Base-by-base conservation (phyloP, 371 early-diverging fungal species). In the Apophysomyces trapeziformis region DNA sequence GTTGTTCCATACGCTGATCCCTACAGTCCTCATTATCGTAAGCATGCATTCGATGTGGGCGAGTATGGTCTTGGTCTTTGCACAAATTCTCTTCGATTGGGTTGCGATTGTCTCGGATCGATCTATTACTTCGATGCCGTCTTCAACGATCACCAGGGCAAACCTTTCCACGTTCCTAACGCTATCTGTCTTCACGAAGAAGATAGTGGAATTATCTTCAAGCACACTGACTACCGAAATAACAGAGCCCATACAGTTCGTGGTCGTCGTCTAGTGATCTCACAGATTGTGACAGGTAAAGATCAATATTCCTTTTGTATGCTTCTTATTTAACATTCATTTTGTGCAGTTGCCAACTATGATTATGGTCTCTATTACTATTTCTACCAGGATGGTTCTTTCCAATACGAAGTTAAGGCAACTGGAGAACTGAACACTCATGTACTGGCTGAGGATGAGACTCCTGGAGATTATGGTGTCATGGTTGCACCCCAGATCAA, bases 1-100 rank as follows among this genome's bases (percentile, higher is more conserved):
- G 81, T 83, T n/a, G 84, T 85, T 11, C 85, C 85, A 38, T 85
- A 85, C 65, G 85, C 82, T 47, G 85, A 85, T 60, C 82, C 85
- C 57, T 50, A 68, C 16, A 41, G 67, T 18, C 83, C 83, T 43
- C 78, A 85, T 54, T 66, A 73, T 60, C 69, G 77, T 16, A 58
- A 58, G 39, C 57, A 57, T 58, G 57, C 57, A 14, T 84, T 84
- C 62, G 85, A 84, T 69, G 79, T 78, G 32, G 85, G 85, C 21
- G 84, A 84, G 57, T 79, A 77, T 57, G 85, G 84, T 67, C 61
- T 82, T 38, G 84, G 84, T 61, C 71, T 82, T 18, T 83, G 79
- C 60, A 77, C 85, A 57, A 85, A 85, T 64, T 74, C 80, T 39
- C 70, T 84, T 32, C 65, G 70, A 46, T 60, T 85, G 50, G 85